Base-by-base conservation (phyloP, 106 monocot species). In the Dendrobium huoshanense region DNA sequence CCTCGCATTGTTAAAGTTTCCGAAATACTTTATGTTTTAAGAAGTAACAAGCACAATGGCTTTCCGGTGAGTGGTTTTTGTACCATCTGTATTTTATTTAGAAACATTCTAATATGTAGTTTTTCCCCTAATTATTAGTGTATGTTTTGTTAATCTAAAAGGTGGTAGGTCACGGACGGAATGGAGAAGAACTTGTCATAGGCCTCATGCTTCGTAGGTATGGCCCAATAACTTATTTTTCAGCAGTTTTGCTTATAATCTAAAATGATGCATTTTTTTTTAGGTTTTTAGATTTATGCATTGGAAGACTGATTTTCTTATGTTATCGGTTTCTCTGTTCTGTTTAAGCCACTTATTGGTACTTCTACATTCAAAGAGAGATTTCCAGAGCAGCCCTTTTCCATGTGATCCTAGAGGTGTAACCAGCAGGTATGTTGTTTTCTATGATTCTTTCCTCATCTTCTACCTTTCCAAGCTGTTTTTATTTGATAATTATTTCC, bases 181-280 rank as follows among this genome's bases (percentile, higher is more conserved):
- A 88, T 89, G 91, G 94, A 67, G 95, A 98, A 75, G 73, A 86
- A 77, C 84, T 80, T 83, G 92, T 98, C 31, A 85, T 98, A 41
- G 98, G 98, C 73, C 86, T 98, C 40, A 95, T 98, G 81, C 92
- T 98, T 85, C 88, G 96, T 76, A 92, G 96, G 96, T 94, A 75
- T 4, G 41, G 42, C 74, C 37, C n/a, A 51, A 20, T 56, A 20
- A 78, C 58, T 24, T 78, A 17, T n/a, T 78, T 49, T 48, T 72
- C 68, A 54, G 27, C 49, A 31, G n/a, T 49, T 65, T 9, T 72
- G 22, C n/a, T 1, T 44, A 7, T 76, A 76, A 6, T 49, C 24
- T 27, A 22, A 48, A 27, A 25, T 76, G 11, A 76, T 76, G 49
- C 20, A 13, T 25, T 11, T 49, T 76, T 49, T 76, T 48, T 22